These are phyloP conservation scores for Picochlorum sp. DNA, from an alignment of 139 green algal genomes.

Conservation along the genomic window DNA sequence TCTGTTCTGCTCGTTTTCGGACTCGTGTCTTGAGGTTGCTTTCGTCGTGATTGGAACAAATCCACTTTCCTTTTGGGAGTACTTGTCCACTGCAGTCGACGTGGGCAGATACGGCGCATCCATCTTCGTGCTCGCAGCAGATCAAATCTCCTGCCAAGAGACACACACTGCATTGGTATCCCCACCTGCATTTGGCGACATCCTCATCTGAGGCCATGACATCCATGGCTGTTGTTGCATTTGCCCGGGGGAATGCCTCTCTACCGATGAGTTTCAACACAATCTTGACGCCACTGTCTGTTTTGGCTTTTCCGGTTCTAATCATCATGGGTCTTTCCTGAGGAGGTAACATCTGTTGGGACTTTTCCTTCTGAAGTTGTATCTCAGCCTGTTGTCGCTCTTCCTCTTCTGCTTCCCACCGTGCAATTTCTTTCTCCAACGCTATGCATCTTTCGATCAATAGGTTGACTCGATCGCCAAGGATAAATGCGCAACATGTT, in stretches of 20 bases:
- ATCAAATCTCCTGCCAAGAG: conserved; percentile 32
- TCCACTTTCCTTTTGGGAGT: conserved; percentile 16
- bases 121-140: conserved; percentile 36
- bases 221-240: conserved; percentile 6
- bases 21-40: conserved; percentile 27
- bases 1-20: conserved; percentile 11
- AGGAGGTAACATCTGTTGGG: not conserved
- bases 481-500: conserved; percentile 19
- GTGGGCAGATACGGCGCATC: conserved; percentile 26
- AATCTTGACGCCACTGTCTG: conserved; percentile 18
- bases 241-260: conserved; percentile 20
- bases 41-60: conserved; percentile 31
- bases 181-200: conserved; percentile 26
- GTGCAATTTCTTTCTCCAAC: conserved; percentile 13
- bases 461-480: conserved; percentile 20
- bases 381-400: not conserved
- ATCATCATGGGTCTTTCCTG: conserved; percentile 31
- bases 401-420: conserved; percentile 21
- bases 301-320: conserved; percentile 33
- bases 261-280: conserved; percentile 29
- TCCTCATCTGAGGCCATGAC: conserved; percentile 16
- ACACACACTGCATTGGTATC: conserved; percentile 31
- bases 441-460: conserved; percentile 20
- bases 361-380: not conserved
- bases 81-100: conserved; percentile 24